Percentiles rank a stretch among this genome's conserved stretches.
phyloP scores from a whole-genome alignment of 495 filamentous ascomycete species.

The Penicillium subrubescens region DNA sequence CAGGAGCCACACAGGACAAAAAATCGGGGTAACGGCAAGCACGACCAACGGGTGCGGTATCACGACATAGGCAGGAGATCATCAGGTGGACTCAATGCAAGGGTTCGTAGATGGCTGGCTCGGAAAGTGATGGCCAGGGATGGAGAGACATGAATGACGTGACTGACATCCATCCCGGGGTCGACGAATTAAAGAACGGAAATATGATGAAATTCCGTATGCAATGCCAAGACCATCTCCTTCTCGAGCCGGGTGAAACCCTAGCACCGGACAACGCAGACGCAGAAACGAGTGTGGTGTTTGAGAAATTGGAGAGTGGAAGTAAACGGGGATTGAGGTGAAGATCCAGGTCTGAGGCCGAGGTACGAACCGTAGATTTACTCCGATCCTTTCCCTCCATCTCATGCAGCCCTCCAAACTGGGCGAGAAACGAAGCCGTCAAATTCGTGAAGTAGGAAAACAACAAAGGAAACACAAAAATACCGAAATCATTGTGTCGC shows the following conservation, averaged over 20 bases:
- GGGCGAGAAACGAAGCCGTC: conserved; percentile 20
- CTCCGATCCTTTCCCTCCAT: background rate
- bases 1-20: background rate
- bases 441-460: conserved; percentile 10
- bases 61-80: conserved; percentile 19
- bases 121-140: background rate
- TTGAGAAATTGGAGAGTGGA: background rate
- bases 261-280: background rate
- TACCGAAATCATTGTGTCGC: background rate
- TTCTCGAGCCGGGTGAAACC: background rate
- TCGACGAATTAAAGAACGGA: conserved; percentile 11
- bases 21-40: conserved; percentile 11
- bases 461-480: background rate
- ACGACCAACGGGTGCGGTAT: conserved; percentile 19
- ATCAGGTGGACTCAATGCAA: conserved; percentile 4
- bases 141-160: background rate
- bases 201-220: background rate
- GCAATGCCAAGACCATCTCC: background rate
- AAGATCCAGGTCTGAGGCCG: background rate
- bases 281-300: background rate
- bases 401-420: background rate
- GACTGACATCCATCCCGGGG: background rate
- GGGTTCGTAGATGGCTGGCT: background rate
- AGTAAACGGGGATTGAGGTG: background rate
- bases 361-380: background rate